Evolutionary conservation across 1,139 yeast species (phyloP).

Genomic region (Suhomyces coccinellae): DNA sequence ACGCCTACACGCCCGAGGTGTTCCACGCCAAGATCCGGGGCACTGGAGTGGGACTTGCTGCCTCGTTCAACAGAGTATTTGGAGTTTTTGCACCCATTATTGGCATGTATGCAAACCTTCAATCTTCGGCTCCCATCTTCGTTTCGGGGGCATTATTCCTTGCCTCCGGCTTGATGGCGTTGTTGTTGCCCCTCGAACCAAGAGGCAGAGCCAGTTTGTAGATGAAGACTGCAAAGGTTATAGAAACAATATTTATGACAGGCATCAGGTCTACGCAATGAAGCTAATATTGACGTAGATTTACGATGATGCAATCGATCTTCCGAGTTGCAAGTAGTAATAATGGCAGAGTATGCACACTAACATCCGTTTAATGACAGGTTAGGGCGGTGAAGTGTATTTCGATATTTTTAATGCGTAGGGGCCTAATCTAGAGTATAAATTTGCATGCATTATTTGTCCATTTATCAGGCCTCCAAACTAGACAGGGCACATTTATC

Average conservation of each 20-base stretch:
- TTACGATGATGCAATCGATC: too few relatives aligned
- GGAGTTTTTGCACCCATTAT: slow-evolving; percentile 49
- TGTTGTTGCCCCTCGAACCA: slow-evolving; percentile 45
- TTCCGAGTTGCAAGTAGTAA: too few relatives aligned
- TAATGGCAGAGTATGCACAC: too few relatives aligned
- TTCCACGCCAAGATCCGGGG: slow-evolving; percentile 44
- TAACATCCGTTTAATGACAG: too few relatives aligned
- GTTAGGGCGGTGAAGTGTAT: too few relatives aligned
- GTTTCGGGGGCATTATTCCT: slow-evolving; percentile 46
- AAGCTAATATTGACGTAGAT: too few relatives aligned
- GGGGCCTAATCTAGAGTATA: too few relatives aligned
- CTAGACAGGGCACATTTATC: too few relatives aligned
- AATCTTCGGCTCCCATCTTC: slow-evolving; percentile 45
- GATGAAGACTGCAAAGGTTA: background rate
- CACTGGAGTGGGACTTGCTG: slow-evolving; percentile 45
- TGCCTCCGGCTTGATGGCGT: slow-evolving; percentile 33
- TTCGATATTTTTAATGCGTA: too few relatives aligned
- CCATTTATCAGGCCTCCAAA: background rate
- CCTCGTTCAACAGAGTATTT: slow-evolving; percentile 42
- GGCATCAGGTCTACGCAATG: too few relatives aligned
- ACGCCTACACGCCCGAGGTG: slow-evolving; percentile 48
- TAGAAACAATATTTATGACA: too few relatives aligned
- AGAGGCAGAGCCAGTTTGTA: slow-evolving; percentile 19
- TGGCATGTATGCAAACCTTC: slow-evolving; percentile 44
- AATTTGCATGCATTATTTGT: background rate